Evolutionary conservation across 2,329 filamentous ascomycete genomes (phyloP).

Genomic region (Pseudocercospora cruenta): DNA sequence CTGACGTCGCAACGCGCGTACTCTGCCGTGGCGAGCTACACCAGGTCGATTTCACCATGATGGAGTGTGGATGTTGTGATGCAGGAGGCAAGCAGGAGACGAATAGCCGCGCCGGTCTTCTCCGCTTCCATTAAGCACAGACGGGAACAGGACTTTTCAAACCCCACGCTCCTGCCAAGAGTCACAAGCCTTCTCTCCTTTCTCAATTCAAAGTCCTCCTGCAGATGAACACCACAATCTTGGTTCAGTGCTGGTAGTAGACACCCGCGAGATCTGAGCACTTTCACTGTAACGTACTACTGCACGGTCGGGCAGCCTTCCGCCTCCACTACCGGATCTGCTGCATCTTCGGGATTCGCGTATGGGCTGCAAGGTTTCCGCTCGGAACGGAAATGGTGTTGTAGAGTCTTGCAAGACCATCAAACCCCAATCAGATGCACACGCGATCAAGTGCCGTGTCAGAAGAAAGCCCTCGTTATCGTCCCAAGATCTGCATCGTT

Average conservation of each 20-base stretch:
- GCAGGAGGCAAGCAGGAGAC: background rate
- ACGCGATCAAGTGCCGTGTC: too few species aligned
- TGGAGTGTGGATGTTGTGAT: background rate
- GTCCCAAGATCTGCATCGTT: too few species aligned
- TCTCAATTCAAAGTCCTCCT: background rate
- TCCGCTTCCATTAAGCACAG: background rate
- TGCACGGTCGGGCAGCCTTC: background rate
- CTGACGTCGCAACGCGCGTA: background rate
- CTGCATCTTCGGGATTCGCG: background rate
- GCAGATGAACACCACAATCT: background rate
- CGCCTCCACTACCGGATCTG: slow-evolving; percentile 1
- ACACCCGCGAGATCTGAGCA: background rate
- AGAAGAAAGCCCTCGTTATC: too few species aligned
- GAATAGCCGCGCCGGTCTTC: background rate
- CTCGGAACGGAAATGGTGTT: background rate
- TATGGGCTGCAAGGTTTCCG: background rate
- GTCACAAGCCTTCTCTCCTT: background rate
- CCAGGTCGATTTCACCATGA: background rate
- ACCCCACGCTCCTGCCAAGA: slow-evolving; percentile 1
- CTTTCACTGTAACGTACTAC: background rate
- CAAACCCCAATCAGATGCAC: too few species aligned
- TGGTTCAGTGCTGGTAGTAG: background rate
- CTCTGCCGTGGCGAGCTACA: background rate
- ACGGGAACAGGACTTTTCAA: background rate
- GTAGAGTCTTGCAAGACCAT: too few species aligned